Evolutionary conservation across 805 yeast genomes (phyloP).

Genomic region (Metschnikowia kunwiensis): DNA sequence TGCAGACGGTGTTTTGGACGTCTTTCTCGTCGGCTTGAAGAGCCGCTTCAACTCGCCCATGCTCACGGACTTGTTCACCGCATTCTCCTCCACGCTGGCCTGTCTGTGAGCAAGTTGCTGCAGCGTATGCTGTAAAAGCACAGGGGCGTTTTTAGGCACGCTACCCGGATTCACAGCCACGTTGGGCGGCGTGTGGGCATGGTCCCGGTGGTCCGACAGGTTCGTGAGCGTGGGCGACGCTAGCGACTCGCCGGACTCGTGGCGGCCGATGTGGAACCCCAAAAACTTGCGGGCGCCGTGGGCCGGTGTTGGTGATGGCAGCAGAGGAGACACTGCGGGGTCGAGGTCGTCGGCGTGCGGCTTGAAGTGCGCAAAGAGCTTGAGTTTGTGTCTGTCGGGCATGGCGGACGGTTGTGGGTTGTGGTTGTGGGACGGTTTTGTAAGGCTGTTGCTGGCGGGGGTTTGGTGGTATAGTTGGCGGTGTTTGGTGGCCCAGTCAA

Average conservation of each 20-base stretch:
- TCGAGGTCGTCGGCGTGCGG: constrained; percentile 12
- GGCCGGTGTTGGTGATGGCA: too few relatives aligned
- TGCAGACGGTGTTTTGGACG: constrained; percentile 14
- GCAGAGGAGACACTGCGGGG: constrained; percentile 30
- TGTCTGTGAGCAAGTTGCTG: constrained; percentile 14
- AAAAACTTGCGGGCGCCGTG: constrained; percentile 24
- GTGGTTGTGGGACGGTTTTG: too few relatives aligned
- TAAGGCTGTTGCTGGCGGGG: too few relatives aligned
- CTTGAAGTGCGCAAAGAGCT: constrained; percentile 40
- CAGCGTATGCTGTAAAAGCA: constrained; percentile 8
- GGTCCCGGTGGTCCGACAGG: constrained; percentile 24
- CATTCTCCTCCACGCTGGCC: constrained; percentile 21
- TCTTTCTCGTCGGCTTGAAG: constrained; percentile 55
- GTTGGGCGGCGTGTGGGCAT: constrained; percentile 10
- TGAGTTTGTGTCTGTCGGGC: constrained; percentile 45
- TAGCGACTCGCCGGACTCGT: constrained; percentile 38
- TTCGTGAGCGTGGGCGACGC: constrained; percentile 36
- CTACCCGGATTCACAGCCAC: constrained; percentile 1
- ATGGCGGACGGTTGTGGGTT: too few relatives aligned
- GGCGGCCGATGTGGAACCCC: constrained; percentile 42
- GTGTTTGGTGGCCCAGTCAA: too few relatives aligned
- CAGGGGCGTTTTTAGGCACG: constrained; percentile 11
- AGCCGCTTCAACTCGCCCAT: constrained; percentile 73
- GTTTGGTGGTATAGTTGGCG: too few relatives aligned
- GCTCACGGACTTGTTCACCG: constrained; percentile 41